These are phyloP conservation scores for Phytophthora ohioensis DNA, from an alignment of 352 stramenopile genomes.

Conservation along the genomic window DNA sequence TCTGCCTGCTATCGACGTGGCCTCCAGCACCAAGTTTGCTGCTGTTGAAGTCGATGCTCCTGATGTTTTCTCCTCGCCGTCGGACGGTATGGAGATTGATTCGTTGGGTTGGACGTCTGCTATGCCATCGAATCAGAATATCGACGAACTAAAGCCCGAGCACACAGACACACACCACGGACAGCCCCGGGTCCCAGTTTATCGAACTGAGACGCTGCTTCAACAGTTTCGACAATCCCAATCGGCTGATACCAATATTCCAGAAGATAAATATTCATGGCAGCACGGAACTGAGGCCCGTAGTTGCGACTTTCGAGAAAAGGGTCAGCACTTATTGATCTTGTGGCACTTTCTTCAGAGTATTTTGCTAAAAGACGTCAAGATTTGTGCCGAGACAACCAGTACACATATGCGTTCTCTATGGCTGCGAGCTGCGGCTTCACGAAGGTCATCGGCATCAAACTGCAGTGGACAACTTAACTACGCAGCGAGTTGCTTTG, in stretches of 20 bases:
- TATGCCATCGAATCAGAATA: not conserved
- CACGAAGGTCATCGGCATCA: not conserved
- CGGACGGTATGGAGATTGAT: conserved; percentile 16
- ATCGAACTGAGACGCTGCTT: not conserved
- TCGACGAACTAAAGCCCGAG: not conserved
- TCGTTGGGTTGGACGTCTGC: not conserved
- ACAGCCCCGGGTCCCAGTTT: not conserved
- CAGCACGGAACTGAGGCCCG: not conserved
- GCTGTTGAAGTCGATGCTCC: conserved; percentile 1
- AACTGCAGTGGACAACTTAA: not conserved
- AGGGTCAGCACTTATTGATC: conserved; percentile 29
- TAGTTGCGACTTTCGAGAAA: conserved; percentile 21
- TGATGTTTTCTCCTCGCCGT: not conserved
- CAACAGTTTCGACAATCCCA: not conserved
- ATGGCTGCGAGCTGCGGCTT: conserved; percentile 19
- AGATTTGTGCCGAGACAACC: not conserved
- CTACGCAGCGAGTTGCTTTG: conserved; percentile 12
- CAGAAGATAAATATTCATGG: conserved; percentile 13
- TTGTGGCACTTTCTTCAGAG: conserved; percentile 26
- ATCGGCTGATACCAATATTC: not conserved
- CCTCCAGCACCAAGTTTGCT: conserved; percentile 10
- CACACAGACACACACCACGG: not conserved
- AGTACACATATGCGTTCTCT: conserved; percentile 4
- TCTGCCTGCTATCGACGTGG: conserved; percentile 17
- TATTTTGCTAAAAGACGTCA: conserved; percentile 13